A percentile compares a stretch with the other conserved stretches of the same genome.
These are phyloP conservation scores for Leccinum glutinopallens DNA, from an alignment of 1,284 basidiomycete genomes.

Conservation along the genomic window DNA sequence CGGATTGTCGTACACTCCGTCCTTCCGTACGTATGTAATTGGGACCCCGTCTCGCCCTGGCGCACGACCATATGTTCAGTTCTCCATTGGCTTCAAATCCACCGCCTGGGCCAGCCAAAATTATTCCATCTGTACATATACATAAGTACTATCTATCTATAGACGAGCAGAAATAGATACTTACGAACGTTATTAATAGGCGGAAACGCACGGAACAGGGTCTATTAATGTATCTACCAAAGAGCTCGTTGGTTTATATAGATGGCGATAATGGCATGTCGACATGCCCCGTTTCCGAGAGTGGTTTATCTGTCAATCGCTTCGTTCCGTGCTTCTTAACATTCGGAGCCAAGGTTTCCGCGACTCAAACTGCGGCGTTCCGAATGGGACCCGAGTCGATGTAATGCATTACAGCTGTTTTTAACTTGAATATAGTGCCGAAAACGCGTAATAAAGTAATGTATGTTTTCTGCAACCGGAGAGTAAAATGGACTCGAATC, in stretches of 20 bases:
- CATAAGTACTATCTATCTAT: conserved; percentile 2
- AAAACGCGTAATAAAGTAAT: too few relatives aligned
- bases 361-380: conserved; percentile 2
- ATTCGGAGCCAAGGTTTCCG: not conserved
- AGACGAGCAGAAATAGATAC: not conserved
- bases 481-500: not conserved
- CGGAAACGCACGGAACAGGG: not conserved
- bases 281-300: not conserved
- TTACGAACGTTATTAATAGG: not conserved
- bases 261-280: not conserved
- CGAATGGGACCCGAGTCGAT: not conserved
- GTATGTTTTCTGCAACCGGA: not conserved
- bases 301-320: not conserved
- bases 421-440: too few relatives aligned
- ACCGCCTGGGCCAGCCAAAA: not conserved
- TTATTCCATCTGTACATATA: too few relatives aligned
- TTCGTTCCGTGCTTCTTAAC: not conserved
- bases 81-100: conserved; percentile 2
- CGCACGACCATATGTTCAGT: not conserved
- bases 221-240: not conserved
- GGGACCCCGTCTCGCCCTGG: not conserved
- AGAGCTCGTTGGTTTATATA: not conserved
- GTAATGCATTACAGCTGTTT: too few relatives aligned
- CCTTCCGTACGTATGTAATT: not conserved
- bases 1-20: not conserved